Evolutionary conservation across 108 stramenopile species (phyloP), one percentile per base, ranked within the genome.

Genomic region (Nitzschia sp.): DNA sequence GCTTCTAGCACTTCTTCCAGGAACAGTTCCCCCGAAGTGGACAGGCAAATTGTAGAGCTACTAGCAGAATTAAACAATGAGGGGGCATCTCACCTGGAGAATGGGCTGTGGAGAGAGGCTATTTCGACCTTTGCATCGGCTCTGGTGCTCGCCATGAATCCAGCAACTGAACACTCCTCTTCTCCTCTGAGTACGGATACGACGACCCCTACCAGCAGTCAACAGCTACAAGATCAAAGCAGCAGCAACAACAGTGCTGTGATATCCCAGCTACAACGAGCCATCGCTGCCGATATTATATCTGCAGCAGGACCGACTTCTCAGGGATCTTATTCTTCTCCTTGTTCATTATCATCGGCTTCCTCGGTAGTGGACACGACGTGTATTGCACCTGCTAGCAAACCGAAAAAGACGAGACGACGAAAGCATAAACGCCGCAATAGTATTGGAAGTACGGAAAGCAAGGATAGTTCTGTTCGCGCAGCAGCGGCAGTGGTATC

Each of bases 41-140:
- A n/a, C n/a, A n/a, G n/a, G n/a, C n/a, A n/a, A n/a, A 51, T 19
- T 51, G 5, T 51, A 19, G 49, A 51, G 21, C 13, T 23, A 9
- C 21, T 51, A 19, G 49, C 49, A 9, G 49, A 51, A 19, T 23
- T 51, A 19, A 51, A 51, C 49, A 51, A 51, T 51, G 49, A 51
- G n/a, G 49, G 49, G n/a, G 49, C 49, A 5, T 51, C 49, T 17
- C 49, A 51, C 21, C n/a, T 51, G 21, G 49, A 51, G 21, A 51
- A 51, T 51, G 11, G 18, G 17, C 4, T 51, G 49, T 51, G 4
- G 11, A 5, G 4, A 9, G 49, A 51, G 21, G 49, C 49, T 9
- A 51, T 51, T 51, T 17, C 49, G 13, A 51, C 49, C 49, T 51
- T 51, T 8, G 21, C 49, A 5, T 51, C 21, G 13, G 49, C 49